phyloP scores from a whole-genome alignment of 805 yeast species.

The Scheffersomyces stipitis region DNA sequence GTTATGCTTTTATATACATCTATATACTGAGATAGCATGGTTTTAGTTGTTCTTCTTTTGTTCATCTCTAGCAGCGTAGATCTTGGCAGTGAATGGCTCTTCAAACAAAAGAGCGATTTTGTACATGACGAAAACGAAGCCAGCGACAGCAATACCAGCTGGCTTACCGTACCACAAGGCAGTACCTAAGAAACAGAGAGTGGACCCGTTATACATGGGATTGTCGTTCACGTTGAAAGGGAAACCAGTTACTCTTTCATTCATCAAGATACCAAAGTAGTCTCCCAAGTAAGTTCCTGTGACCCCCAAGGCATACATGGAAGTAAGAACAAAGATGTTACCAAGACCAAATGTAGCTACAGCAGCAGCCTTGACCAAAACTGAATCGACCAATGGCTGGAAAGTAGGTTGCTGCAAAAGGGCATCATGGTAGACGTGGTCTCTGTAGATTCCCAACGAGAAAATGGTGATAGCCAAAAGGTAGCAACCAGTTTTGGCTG shows the following conservation, averaged over 20 bases:
- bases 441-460: slow-evolving; percentile 80
- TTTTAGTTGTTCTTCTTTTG: slow-evolving; percentile 18
- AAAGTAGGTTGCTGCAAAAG: slow-evolving; percentile 69
- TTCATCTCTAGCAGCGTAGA: slow-evolving; percentile 72
- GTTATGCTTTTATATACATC: not conserved
- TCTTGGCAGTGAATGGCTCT: slow-evolving; percentile 93
- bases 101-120: slow-evolving; percentile 81
- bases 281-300: slow-evolving; percentile 98
- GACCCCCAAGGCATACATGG: slow-evolving; percentile 91
- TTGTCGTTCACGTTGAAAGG: slow-evolving; percentile 90
- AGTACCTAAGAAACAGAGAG: slow-evolving; percentile 85
- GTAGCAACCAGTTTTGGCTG: slow-evolving; percentile 78
- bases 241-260: slow-evolving; percentile 83
- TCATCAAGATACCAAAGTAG: slow-evolving; percentile 94
- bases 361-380: slow-evolving; percentile 50
- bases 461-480: slow-evolving; percentile 80
- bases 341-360: slow-evolving; percentile 61
- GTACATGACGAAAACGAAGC: slow-evolving; percentile 79
- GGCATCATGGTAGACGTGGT: slow-evolving; percentile 70
- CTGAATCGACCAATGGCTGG: slow-evolving; percentile 45
- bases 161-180: slow-evolving; percentile 88
- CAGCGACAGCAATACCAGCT: slow-evolving; percentile 75
- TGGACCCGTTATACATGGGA: slow-evolving; percentile 96
- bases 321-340: slow-evolving; percentile 72
- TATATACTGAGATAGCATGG: not conserved